Conservation (phyloP, 2,329 filamentous ascomycete genomes). For the Talaromyces sp. region DNA sequence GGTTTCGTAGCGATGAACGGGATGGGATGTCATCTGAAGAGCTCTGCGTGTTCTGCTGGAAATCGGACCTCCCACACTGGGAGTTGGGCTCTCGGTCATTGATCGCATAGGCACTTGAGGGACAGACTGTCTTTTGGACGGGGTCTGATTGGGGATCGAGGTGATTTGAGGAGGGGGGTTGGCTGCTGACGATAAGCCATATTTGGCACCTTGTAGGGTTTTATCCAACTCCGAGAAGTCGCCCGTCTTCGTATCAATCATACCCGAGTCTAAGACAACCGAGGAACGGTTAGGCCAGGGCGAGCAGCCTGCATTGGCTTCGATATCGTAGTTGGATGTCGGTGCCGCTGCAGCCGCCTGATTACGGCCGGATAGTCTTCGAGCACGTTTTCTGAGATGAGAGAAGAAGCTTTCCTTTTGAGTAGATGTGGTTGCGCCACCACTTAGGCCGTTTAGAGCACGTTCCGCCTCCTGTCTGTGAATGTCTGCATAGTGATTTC, state of each 20-base stretch:
- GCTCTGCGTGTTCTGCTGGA: conserved; percentile 77
- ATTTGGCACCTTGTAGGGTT: conserved; percentile 58
- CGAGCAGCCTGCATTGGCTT: conserved; percentile 86
- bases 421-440: conserved; percentile 70
- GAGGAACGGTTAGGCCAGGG: conserved; percentile 87
- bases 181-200: conserved; percentile 50
- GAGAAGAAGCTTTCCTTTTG: conserved; percentile 98
- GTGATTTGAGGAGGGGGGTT: conserved; percentile 38
- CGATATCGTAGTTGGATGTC: conserved; percentile 76
- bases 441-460: conserved; percentile 76
- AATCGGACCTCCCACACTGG: conserved; percentile 50
- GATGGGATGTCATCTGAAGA: conserved; percentile 65
- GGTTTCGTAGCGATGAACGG: conserved; percentile 82
- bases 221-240: conserved; percentile 60
- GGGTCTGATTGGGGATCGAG: conserved; percentile 28
- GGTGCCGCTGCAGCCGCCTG: conserved; percentile 69
- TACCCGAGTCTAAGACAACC: conserved; percentile 65
- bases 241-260: conserved; percentile 44
- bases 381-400: conserved; percentile 86
- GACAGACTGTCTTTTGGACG: conserved; percentile 39
- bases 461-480: conserved; percentile 89
- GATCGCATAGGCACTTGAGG: conserved; percentile 33
- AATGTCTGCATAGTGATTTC: conserved; percentile 86
- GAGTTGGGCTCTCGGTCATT: conserved; percentile 28
- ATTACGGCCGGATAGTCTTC: conserved; percentile 86